These are phyloP conservation scores for Staphylotrichum longicolle DNA, from an alignment of 495 filamentous ascomycete genomes.

Conservation along the genomic window DNA sequence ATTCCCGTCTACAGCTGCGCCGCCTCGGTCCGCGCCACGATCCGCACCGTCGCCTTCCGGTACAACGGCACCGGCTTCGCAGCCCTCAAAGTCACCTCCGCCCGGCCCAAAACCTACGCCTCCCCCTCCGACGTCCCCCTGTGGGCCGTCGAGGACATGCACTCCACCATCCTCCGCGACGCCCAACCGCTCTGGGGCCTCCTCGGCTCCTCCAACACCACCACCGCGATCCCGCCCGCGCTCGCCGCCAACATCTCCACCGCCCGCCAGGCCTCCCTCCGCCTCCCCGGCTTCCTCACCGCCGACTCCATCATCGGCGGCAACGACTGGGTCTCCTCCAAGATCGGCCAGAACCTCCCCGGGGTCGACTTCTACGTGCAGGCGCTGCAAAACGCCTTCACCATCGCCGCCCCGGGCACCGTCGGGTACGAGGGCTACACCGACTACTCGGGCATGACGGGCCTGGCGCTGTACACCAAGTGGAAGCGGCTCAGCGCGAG, in stretches of 20 bases:
- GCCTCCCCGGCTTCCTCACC: constrained; percentile 2
- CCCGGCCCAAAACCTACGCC: constrained; percentile 8
- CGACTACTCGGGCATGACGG: constrained; percentile 5
- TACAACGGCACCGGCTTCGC: constrained; percentile 14
- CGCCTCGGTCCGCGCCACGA: constrained; percentile 37
- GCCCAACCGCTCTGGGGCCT: constrained; percentile 13
- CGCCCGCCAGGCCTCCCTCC: neutral
- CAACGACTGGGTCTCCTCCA: neutral
- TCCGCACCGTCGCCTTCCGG: constrained; percentile 38
- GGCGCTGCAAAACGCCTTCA: constrained; percentile 1
- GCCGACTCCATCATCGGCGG: neutral
- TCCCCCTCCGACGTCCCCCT: constrained; percentile 5
- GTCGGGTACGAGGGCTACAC: neutral
- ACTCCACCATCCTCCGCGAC: neutral
- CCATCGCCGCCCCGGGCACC: neutral
- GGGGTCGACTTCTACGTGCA: constrained; percentile 7
- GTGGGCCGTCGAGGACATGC: constrained; percentile 17
- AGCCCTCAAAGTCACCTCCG: constrained; percentile 4
- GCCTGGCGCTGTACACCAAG: neutral
- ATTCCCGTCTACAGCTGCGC: constrained; percentile 44
- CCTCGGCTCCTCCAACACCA: neutral
- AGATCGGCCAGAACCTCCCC: constrained; percentile 6
- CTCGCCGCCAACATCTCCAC: neutral
- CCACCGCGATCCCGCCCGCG: neutral
- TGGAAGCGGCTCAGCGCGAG: neutral